A percentile compares a stretch with the other conserved stretches of the same genome.
Evolutionary conservation across 768 basidiomycete genomes (phyloP).

Genomic region (Suillus variegatus): DNA sequence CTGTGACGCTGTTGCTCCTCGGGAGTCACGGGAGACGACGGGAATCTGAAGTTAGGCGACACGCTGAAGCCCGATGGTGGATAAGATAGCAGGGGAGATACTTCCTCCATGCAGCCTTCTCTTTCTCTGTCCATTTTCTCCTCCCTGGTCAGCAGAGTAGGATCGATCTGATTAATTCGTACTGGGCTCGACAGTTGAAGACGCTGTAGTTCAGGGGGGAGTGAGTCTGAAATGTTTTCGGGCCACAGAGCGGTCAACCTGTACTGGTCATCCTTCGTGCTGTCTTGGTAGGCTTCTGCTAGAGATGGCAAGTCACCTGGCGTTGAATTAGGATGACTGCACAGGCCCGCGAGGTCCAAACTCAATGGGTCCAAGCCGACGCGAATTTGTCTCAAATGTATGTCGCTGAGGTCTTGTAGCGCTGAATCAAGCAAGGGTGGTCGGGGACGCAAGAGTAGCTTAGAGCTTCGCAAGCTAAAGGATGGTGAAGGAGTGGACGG

Average conservation of each 20-base stretch:
- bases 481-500: neutral
- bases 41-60: neutral
- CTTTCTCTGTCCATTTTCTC: slow-evolving; percentile 3
- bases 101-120: neutral
- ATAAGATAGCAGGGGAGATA: neutral
- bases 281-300: slow-evolving; percentile 20
- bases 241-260: slow-evolving; percentile 11
- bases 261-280: slow-evolving; percentile 16
- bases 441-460: neutral
- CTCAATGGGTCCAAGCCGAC: neutral
- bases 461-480: neutral
- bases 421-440: neutral
- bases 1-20: neutral
- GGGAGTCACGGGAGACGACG: neutral
- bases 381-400: neutral
- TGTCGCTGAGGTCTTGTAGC: neutral
- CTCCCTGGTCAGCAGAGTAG: slow-evolving; percentile 21
- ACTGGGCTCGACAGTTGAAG: slow-evolving; percentile 20
- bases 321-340: neutral
- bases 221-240: slow-evolving; percentile 11
- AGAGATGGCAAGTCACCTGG: slow-evolving; percentile 19
- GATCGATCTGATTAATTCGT: slow-evolving; percentile 27
- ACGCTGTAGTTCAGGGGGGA: slow-evolving; percentile 24
- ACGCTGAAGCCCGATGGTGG: too few species aligned
- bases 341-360: neutral